Base-by-base conservation (phyloP, 2,329 filamentous ascomycete species). In the Cytospora piceae region DNA sequence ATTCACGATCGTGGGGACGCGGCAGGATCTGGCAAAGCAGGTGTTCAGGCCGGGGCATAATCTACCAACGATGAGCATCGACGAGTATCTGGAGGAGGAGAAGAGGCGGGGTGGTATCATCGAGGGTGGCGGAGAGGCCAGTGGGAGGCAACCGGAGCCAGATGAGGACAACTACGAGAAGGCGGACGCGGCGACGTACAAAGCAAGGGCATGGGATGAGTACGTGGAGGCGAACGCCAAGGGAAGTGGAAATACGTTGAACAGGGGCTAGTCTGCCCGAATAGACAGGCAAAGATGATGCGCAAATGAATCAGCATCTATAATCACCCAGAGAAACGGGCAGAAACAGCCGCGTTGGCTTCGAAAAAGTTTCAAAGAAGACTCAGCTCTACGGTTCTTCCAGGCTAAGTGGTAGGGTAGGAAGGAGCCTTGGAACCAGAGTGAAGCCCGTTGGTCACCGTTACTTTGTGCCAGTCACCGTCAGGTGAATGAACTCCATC, bases 1-100 rank as follows among this genome's bases (percentile, higher is more conserved):
- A 0, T 98, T 99, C 73, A 97, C 93, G 1, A 82, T 99, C 27
- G 83, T 96, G 5, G 89, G 90, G 66, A 90, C 84, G 70, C 86
- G 95, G 46, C 87, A 92, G 68, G 89, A 93, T 68, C 78, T 97
- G 66, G 86, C 89, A 67, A 83, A 89, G 66, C 90, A 90, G 3
- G 94, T 99, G 0, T 99, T 99, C 78, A 85, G 92, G 63, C 87
- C 93, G 0, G 93, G 95, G 9, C 95, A 99, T 76, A 97, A 92
- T 77, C 80, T 99, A 66, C 95, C 95, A 0, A 98, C 95, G 3
- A 98, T 99, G 95, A 92, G 88, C 1, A 97, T 99, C 68, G 95
- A 99, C 72, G 95, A 99, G 79, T 99, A 98, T 74, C 82, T 99
- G 20, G 95, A 96, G 61, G 94, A 98, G 77, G 95, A 98, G 80